Base-by-base conservation (phyloP, 805 yeast species). In the Candida adriatica region DNA sequence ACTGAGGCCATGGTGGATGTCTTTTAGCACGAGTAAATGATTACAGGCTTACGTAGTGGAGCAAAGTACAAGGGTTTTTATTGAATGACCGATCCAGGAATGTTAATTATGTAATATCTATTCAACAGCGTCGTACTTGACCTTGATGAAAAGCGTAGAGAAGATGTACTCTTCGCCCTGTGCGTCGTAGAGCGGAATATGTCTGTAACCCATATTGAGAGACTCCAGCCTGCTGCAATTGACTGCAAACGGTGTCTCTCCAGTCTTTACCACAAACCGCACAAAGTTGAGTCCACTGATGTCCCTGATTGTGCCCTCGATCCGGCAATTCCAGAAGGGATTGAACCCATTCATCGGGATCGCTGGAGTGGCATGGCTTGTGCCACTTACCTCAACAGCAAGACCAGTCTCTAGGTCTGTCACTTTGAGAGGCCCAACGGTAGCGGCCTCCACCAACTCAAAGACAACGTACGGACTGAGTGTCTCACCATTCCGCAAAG, bases 281-380 rank as follows among this genome's bases (percentile, higher is more conserved):
- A 80, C 38, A 49, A 83, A 83, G 3, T 75, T 68, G 24, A 81
- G 60, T 6, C 70, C 66, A 33, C 61, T 56, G 6, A 49, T 53
- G 6, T 66, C 53, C 4, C 56, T 52, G 6, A 64, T 43, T 1
- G 46, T 46, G 3, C 79, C 66, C n/a, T 51, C 40, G 38, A 77
- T 67, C 5, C 49, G 53, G 30, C 69, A 66, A 39, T 79, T 73
- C 96, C 96, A 90, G 6, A 68, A 56, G 0, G 96, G 96, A 49
- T 83, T 86, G 58, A 84, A 85, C 0, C 96, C 96, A 56, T 88
- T 87, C 30, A 73, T 75, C 6, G 54, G 49, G 1, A 80, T 68
- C 4, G 43, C 30, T 8, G 38, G 41, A 0, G 68, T 60, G 2
- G 44, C 25, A 8, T 18, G 33, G 1, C 22, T 9, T 2, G 37